Evolutionary conservation across 805 yeast species (phyloP), one percentile per base, ranked within the genome.

Genomic region (Candida tammaniensis): DNA sequence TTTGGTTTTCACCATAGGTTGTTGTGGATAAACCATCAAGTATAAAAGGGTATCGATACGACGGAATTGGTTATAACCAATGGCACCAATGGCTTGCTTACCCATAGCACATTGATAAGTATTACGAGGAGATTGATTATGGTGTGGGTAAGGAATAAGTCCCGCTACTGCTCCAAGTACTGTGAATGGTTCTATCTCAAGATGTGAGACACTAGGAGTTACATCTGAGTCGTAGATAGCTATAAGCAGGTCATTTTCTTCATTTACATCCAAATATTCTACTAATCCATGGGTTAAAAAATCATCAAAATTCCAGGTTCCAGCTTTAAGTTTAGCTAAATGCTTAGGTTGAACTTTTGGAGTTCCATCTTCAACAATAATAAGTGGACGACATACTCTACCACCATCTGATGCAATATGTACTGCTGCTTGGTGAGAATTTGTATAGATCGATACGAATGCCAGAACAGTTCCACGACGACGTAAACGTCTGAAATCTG

Each of bases 71-170:
- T 93, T 93, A 59, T 93, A 93, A 8, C 95, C 96, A 62, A 93
- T 93, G 2, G 98, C 98, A 48, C 98, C 98, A 61, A 93, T 91
- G n/a, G 98, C 98, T 68, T 93, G 98, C 64, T 87, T 87, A 79
- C 98, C 98, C 98, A 93, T 93, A 44, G 98, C 98, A 60, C 96
- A 89, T 70, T 93, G 98, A 64, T 93, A 93, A 3, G 98, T 93
- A 58, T 93, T 93, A 79, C 98, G 91, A 40, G 98, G 98, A 40
- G 97, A 89, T 72, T 93, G 98, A 63, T 93, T 93, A 65, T 93
- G 99, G 67, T 93, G 98, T 9, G 99, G 99, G 85, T 91, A 93
- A 12, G 99, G 99, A 74, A 93, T 93, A 57, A 93, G 88, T 18
- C 96, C 86, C 4, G 99, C 96, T 36, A 86, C 95, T 0, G 95